Conservation (phyloP, 140 eudicot genomes). For the Bidens hawaiensis region DNA sequence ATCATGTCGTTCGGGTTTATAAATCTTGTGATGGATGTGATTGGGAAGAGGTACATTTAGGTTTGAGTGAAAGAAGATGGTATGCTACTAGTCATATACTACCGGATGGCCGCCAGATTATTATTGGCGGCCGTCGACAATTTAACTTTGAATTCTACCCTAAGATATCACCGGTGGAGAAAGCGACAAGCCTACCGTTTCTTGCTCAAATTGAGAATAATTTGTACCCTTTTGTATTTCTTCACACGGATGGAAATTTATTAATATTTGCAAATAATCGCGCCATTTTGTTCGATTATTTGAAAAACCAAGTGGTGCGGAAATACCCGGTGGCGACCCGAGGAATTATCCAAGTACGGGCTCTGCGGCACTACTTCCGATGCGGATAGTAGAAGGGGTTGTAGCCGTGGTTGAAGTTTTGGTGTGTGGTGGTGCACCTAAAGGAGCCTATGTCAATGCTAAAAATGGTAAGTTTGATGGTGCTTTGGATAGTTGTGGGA, state of each 20-base stretch:
- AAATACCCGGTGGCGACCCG: slow-evolving; percentile 61
- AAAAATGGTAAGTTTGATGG: slow-evolving; percentile 29
- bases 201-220: slow-evolving; percentile 43
- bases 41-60: slow-evolving; percentile 42
- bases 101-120: slow-evolving; percentile 60
- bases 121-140: slow-evolving; percentile 62
- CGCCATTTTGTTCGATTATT: slow-evolving; percentile 49
- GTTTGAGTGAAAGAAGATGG: slow-evolving; percentile 46
- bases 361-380: slow-evolving; percentile 64
- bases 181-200: slow-evolving; percentile 30
- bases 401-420: slow-evolving; percentile 43
- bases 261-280: slow-evolving; percentile 63
- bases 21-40: slow-evolving; percentile 46
- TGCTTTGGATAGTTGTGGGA: slow-evolving; percentile 54
- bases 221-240: slow-evolving; percentile 66
- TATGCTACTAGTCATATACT: slow-evolving; percentile 60
- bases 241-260: slow-evolving; percentile 55
- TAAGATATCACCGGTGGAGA: slow-evolving; percentile 16
- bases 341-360: slow-evolving; percentile 75
- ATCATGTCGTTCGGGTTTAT: slow-evolving; percentile 31
- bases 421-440: slow-evolving; percentile 81
- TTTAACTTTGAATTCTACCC: slow-evolving; percentile 67
- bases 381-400: slow-evolving; percentile 31
- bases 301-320: slow-evolving; percentile 34
- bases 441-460: slow-evolving; percentile 35